A percentile compares a stretch with the other conserved stretches of the same genome.
These are phyloP conservation scores for Coemansia biformis DNA, from an alignment of 192 early-diverging fungal genomes.

Conservation along the genomic window DNA sequence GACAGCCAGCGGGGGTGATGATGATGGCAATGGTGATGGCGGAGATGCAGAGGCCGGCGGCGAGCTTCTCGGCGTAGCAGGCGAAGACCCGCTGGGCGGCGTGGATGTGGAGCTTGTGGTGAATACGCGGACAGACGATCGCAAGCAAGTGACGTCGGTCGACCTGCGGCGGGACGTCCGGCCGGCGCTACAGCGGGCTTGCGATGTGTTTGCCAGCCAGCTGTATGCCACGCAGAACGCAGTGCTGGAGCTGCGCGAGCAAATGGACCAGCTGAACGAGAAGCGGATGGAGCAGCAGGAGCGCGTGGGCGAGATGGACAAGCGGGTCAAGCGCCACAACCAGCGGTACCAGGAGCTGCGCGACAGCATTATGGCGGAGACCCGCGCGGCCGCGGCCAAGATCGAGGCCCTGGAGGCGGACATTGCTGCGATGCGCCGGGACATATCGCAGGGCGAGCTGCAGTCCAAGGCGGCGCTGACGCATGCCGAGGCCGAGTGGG, in stretches of 20 bases:
- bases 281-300: slow-evolving; percentile 43
- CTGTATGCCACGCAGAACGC: slow-evolving; percentile 39
- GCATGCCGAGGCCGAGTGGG: slow-evolving; percentile 45
- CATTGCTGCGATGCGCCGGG: slow-evolving; percentile 44
- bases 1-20: neutral
- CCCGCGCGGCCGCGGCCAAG: slow-evolving; percentile 30
- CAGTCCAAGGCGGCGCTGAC: slow-evolving; percentile 41
- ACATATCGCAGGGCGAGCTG: slow-evolving; percentile 42
- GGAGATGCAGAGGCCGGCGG: neutral
- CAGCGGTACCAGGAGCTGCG: slow-evolving; percentile 46
- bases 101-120: slow-evolving; percentile 36
- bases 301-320: slow-evolving; percentile 44
- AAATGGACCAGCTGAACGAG: slow-evolving; percentile 43
- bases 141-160: slow-evolving; percentile 36
- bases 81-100: slow-evolving; percentile 36
- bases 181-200: slow-evolving; percentile 40
- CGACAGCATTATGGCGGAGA: slow-evolving; percentile 33
- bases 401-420: slow-evolving; percentile 49
- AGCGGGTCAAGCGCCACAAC: slow-evolving; percentile 42
- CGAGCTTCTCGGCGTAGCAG: slow-evolving; percentile 17
- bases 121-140: slow-evolving; percentile 36
- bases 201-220: slow-evolving; percentile 46
- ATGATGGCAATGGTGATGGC: neutral
- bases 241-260: slow-evolving; percentile 37
- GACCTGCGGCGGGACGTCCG: slow-evolving; percentile 42